phyloP scores from a whole-genome alignment of 495 filamentous ascomycete genomes.

The Penicillium mononematosum region DNA sequence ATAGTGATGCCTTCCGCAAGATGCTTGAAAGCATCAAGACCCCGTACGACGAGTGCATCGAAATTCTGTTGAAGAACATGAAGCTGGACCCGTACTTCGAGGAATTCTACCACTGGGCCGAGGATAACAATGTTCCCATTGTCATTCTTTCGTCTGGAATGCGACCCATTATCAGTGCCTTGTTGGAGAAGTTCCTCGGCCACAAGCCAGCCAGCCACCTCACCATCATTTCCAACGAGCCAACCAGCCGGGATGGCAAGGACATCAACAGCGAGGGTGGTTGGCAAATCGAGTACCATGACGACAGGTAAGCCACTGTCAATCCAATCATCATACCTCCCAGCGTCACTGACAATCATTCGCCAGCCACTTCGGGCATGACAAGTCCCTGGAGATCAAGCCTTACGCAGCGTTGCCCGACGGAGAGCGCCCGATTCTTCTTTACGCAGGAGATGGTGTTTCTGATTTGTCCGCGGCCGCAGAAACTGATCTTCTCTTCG shows the following conservation, averaged over 20 bases:
- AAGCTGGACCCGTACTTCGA: conserved; percentile 81
- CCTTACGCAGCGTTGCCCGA: conserved; percentile 74
- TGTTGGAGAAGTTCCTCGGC: conserved; percentile 77
- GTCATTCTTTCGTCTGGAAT: conserved; percentile 90
- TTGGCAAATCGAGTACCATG: conserved; percentile 86
- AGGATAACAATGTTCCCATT: conserved; percentile 80
- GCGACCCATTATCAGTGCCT: conserved; percentile 82
- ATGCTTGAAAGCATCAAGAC: conserved; percentile 82
- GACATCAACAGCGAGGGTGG: conserved; percentile 73
- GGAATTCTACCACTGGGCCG: conserved; percentile 79
- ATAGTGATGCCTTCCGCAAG: conserved; percentile 73
- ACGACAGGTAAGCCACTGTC: conserved; percentile 62
- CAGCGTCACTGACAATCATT: conserved; percentile 18
- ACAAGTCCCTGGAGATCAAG: conserved; percentile 86
- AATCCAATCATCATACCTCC: neutral
- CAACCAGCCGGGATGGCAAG: conserved; percentile 64
- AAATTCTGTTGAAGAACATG: conserved; percentile 75
- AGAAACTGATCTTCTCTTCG: conserved; percentile 87
- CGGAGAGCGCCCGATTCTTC: conserved; percentile 66
- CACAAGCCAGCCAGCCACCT: conserved; percentile 63
- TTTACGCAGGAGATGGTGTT: conserved; percentile 90
- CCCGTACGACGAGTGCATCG: conserved; percentile 77
- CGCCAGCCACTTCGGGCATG: conserved; percentile 78
- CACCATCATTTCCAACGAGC: conserved; percentile 82
- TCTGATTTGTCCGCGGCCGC: conserved; percentile 84